These are phyloP conservation scores for Gaertneriomyces semiglobifer DNA, from an alignment of 192 early-diverging fungal genomes.

Conservation along the genomic window DNA sequence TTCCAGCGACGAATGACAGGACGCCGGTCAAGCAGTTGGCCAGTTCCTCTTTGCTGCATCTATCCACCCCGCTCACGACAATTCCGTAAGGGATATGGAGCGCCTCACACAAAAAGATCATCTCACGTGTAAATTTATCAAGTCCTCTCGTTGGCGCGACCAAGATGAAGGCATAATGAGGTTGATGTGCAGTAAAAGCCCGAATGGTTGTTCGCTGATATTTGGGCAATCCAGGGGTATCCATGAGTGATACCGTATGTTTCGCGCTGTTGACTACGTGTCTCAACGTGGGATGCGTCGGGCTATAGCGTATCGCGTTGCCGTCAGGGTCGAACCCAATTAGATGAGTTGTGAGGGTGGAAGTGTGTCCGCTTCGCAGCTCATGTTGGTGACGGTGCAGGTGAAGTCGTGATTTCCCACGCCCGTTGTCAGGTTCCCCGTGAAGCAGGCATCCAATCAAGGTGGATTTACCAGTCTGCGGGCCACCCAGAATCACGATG, in stretches of 20 bases:
- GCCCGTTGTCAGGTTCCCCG: conserved; percentile 79
- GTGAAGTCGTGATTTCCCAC: conserved; percentile 78
- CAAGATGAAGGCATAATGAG: conserved; percentile 66
- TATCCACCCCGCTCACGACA: no score
- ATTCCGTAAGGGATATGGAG: no score
- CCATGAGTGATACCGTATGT: conserved; percentile 85
- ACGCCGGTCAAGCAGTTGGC: no score
- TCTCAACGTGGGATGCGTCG: conserved; percentile 72
- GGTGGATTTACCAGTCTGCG: conserved; percentile 78
- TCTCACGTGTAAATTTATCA: no score
- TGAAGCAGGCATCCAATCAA: conserved; percentile 78
- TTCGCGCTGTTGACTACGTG: conserved; percentile 74
- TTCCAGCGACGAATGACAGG: no score
- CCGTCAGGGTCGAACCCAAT: conserved; percentile 79
- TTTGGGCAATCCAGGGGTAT: conserved; percentile 84
- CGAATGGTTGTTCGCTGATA: conserved; percentile 85
- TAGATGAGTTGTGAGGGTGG: conserved; percentile 81
- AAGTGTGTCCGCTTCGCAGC: conserved; percentile 83
- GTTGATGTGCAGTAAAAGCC: conserved; percentile 77
- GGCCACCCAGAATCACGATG: conserved; percentile 78
- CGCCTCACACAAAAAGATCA: no score
- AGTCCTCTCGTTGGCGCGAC: no score
- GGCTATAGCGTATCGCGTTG: conserved; percentile 72
- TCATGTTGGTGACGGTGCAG: conserved; percentile 89
- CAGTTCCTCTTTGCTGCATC: no score